Percentiles rank a stretch among this genome's conserved stretches.
These are phyloP conservation scores for Fusarium stilboides DNA, from an alignment of 2,329 filamentous ascomycete genomes.

Conservation along the genomic window DNA sequence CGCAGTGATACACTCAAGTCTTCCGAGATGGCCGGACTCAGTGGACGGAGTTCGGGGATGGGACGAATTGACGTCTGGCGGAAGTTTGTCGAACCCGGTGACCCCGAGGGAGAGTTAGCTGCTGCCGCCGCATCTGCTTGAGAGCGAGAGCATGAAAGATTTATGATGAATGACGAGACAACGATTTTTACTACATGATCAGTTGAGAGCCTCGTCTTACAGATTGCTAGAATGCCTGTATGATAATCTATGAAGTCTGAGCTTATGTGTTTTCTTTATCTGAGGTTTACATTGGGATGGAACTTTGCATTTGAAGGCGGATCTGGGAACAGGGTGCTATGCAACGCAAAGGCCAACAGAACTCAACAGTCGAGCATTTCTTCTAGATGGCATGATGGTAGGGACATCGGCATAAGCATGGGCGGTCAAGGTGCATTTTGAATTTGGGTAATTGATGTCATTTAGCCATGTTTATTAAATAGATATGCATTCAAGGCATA, in stretches of 20 bases:
- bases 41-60: constrained; percentile 61
- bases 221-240: constrained; percentile 30
- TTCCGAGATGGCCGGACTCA: constrained; percentile 65
- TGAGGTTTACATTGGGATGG: constrained; percentile 9
- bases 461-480: constrained; percentile 19
- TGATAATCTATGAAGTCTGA: constrained; percentile 11
- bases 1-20: constrained; percentile 54
- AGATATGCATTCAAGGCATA: constrained; percentile 1
- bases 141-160: constrained; percentile 9
- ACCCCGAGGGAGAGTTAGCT: constrained; percentile 55
- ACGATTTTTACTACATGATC: constrained; percentile 23
- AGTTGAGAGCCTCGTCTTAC: constrained; percentile 2
- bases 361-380: constrained; percentile 19
- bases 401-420: constrained; percentile 24
- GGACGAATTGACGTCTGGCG: constrained; percentile 66
- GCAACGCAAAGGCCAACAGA: constrained; percentile 39
- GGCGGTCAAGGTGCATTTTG: constrained; percentile 8
- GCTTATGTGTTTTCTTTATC: constrained; percentile 17
- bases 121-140: constrained; percentile 22
- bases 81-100: constrained; percentile 62
- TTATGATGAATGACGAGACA: constrained; percentile 23
- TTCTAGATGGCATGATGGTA: constrained; percentile 31
- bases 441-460: constrained; percentile 20
- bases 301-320: constrained; percentile 19
- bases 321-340: constrained; percentile 16